These are phyloP conservation scores for Ogataea pilisensis DNA, from an alignment of 805 yeast genomes.

Conservation along the genomic window DNA sequence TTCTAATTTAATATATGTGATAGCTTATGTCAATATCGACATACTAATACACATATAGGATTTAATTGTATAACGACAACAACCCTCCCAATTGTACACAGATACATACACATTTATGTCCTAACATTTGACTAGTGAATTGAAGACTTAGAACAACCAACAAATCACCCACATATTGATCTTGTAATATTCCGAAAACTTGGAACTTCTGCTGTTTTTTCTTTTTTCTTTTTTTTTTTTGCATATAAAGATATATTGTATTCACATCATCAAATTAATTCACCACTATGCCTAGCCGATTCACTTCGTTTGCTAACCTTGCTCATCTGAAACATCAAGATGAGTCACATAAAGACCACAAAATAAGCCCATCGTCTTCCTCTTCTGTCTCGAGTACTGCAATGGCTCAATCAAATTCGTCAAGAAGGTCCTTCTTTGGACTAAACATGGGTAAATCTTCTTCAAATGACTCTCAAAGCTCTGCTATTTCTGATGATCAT, in stretches of 20 bases:
- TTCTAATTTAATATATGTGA: no score
- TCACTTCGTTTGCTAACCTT: conserved; percentile 22
- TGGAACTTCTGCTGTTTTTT: not conserved
- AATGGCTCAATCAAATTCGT: conserved; percentile 20
- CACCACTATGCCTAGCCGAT: conserved; percentile 29
- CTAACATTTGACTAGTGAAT: not conserved
- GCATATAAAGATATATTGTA: no score
- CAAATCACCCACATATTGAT: no score
- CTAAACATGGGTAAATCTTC: conserved; percentile 25
- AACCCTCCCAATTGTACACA: not conserved
- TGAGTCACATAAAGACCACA: conserved; percentile 11
- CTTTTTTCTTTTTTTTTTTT: not conserved
- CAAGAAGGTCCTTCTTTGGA: conserved; percentile 30
- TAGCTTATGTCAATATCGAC: no score
- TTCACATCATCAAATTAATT: no score
- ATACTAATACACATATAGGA: no score
- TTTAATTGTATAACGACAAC: no score
- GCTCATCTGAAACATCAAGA: conserved; percentile 23
- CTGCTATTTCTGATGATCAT: conserved; percentile 24
- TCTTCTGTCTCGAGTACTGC: conserved; percentile 15
- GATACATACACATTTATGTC: not conserved
- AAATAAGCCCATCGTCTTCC: conserved; percentile 13
- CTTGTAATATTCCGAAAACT: no score
- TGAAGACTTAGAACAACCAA: no score
- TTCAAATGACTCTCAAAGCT: conserved; percentile 28